Conservation (phyloP, 2,329 filamentous ascomycete genomes). For the Meredithiella fracta region DNA sequence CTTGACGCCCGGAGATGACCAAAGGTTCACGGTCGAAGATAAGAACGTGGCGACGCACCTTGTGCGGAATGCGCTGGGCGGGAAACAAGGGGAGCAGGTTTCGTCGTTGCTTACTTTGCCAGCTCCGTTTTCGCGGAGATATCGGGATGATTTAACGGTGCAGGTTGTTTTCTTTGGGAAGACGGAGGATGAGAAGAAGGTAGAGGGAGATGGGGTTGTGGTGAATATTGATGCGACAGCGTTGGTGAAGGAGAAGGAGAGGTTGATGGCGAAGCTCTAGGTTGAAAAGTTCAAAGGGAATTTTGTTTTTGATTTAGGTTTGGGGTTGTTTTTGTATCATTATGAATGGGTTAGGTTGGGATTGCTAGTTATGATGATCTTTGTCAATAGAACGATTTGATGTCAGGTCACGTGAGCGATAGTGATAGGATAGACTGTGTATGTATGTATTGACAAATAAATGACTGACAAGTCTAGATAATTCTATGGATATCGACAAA, state of each 20-base stretch:
- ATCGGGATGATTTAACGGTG: slow-evolving; percentile 88
- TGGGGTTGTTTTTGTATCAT: not conserved
- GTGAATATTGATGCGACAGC: slow-evolving; percentile 71
- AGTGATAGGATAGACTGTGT: too few species aligned
- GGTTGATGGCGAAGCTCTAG: slow-evolving; percentile 28
- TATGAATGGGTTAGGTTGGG: not conserved
- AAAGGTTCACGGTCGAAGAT: slow-evolving; percentile 85
- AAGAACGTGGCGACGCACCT: slow-evolving; percentile 94
- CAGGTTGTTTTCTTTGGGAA: slow-evolving; percentile 98
- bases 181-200: slow-evolving; percentile 34
- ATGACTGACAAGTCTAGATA: too few species aligned
- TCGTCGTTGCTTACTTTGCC: slow-evolving; percentile 82
- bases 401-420: too few species aligned
- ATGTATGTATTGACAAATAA: too few species aligned
- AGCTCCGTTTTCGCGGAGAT: slow-evolving; percentile 77
- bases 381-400: too few species aligned
- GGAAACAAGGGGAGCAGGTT: slow-evolving; percentile 83
- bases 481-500: not conserved
- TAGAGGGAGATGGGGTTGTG: slow-evolving; percentile 38
- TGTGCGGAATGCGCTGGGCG: slow-evolving; percentile 84
- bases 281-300: not conserved
- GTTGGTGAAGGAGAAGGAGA: slow-evolving; percentile 22
- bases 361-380: not conserved
- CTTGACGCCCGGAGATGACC: slow-evolving; percentile 52
- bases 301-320: not conserved